Conservation (phyloP, 768 basidiomycete genomes). For the Krasilnikovozyma curviuscula region DNA sequence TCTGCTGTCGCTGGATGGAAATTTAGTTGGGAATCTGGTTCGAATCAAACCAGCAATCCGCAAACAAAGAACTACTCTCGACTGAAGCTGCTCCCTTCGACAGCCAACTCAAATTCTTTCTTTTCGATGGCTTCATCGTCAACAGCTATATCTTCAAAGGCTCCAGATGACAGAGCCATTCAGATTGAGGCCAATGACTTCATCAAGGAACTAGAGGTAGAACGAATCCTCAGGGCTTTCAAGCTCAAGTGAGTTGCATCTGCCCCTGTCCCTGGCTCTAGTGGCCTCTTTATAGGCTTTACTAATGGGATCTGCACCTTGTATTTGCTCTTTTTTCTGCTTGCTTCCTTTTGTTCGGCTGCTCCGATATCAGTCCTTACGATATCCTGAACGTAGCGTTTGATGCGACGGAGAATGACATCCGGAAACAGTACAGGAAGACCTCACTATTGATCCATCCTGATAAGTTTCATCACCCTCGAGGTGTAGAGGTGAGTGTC, state of each 20-base stretch:
- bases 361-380: constrained; percentile 46
- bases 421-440: constrained; percentile 54
- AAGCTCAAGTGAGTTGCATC: constrained; percentile 60
- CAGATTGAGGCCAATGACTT: constrained; percentile 11
- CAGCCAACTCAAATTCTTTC: too few species aligned
- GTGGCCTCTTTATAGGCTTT: background rate
- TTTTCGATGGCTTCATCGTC: too few species aligned
- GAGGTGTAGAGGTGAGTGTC: constrained; percentile 26
- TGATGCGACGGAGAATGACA: constrained; percentile 42
- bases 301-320: background rate
- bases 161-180: constrained; percentile 6
- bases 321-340: background rate
- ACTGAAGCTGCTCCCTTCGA: too few species aligned
- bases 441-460: constrained; percentile 64
- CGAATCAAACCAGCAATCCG: too few species aligned
- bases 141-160: too few species aligned
- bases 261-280: background rate
- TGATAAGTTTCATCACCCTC: constrained; percentile 78
- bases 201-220: constrained; percentile 23
- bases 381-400: constrained; percentile 68
- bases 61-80: too few species aligned
- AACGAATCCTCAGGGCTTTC: constrained; percentile 82
- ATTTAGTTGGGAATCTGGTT: too few species aligned
- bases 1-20: too few species aligned
- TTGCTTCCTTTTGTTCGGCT: background rate